These are phyloP conservation scores for Candida vartiovaarae DNA, from an alignment of 805 yeast genomes.

Conservation along the genomic window DNA sequence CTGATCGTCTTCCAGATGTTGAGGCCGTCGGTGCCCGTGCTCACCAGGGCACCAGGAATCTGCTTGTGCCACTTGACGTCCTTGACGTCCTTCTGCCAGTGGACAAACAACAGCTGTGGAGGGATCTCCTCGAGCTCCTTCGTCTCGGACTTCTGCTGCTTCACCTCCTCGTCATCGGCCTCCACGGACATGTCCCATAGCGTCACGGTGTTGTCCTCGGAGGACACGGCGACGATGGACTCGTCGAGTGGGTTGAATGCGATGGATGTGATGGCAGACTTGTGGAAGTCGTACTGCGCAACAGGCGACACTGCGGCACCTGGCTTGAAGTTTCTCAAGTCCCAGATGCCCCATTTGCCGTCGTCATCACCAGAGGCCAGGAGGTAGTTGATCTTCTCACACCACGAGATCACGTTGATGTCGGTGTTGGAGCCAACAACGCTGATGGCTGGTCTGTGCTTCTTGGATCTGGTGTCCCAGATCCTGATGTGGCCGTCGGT, in stretches of 20 bases:
- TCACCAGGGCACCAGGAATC: slow-evolving; percentile 90
- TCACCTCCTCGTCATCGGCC: slow-evolving; percentile 96
- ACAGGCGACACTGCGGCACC: slow-evolving; percentile 59
- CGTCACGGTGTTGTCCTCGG: slow-evolving; percentile 95
- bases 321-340: slow-evolving; percentile 75
- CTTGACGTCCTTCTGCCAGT: slow-evolving; percentile 97
- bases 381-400: slow-evolving; percentile 75
- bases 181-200: slow-evolving; percentile 98
- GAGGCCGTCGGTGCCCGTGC: slow-evolving; percentile 94
- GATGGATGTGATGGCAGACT: slow-evolving; percentile 86
- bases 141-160: slow-evolving; percentile 72
- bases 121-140: slow-evolving; percentile 85
- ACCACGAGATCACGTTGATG: slow-evolving; percentile 95
- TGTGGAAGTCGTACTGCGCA: slow-evolving; percentile 93
- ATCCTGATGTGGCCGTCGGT: slow-evolving; percentile 86
- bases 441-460: slow-evolving; percentile 84
- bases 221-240: slow-evolving; percentile 89
- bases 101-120: slow-evolving; percentile 91
- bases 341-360: slow-evolving; percentile 98
- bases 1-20: slow-evolving; percentile 95
- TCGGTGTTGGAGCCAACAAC: slow-evolving; percentile 76
- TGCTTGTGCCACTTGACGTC: slow-evolving; percentile 98
- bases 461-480: slow-evolving; percentile 95
- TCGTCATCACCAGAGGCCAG: slow-evolving; percentile 96
- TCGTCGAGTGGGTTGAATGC: slow-evolving; percentile 94